Base-by-base conservation (phyloP, 805 yeast species). In the Candida awuae region DNA sequence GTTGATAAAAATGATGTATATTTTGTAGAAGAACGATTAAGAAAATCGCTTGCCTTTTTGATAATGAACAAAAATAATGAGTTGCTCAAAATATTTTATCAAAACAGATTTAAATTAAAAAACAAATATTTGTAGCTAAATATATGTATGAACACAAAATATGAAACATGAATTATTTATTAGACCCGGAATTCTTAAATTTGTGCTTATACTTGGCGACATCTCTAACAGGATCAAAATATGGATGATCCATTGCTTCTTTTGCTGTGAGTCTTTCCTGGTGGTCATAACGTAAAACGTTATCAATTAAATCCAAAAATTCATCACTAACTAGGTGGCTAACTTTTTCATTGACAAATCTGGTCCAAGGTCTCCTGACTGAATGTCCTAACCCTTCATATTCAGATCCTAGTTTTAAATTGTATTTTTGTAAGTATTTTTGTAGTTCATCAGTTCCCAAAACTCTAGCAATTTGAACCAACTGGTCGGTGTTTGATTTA, bases 401-500 rank as follows among this genome's bases (percentile, higher is more conserved):
- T 55, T 87, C 94, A 27, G 70, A 66, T 40, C 87, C 80, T 45
- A 88, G 65, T 39, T 69, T 70, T 40, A 88, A 65, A 23, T 80
- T 75, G 56, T 88, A 88, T 59, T 80, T 86, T 26, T 66, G 58
- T 51, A 84, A 63, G 57, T 87, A 88, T 29, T 65, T 65, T 59
- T 73, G 71, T 43, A 88, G 68, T 43, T 80, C 85, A 38, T 83
- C 88, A 1, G 95, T 84, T 3, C 97, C 97, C 51, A 88, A 64
- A 1, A 88, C 87, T 49, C 86, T 73, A 5, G 84, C 87, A 47
- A 88, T 88, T 58, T 88, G 90, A 35, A 88, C 86, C 50, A 88
- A 67, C 59, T 88, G 97, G 60, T 88, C 96, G 31, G 83, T 81
- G 59, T 88, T 87, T 35, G 94, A 83, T 42, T 78, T 82, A 16